phyloP scores from a whole-genome alignment of 169 alveolate genomes.

The Blepharisma undulans region DNA sequence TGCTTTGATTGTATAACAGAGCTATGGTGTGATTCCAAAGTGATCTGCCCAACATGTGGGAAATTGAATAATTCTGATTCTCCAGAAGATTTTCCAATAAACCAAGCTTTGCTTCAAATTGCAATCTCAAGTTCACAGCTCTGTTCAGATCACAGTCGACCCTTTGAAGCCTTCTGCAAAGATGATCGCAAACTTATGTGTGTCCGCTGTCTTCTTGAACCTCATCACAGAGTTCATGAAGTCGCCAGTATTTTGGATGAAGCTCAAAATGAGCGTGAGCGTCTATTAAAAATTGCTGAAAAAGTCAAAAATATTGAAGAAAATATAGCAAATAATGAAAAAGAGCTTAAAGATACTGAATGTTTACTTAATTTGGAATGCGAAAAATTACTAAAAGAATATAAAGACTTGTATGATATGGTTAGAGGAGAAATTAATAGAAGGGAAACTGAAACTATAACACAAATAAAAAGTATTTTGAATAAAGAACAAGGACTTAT shows the following conservation, averaged over 20 bases:
- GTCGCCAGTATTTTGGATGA: background rate
- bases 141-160: background rate
- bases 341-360: background rate
- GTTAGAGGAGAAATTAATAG: background rate
- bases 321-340: background rate
- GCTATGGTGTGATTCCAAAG: background rate
- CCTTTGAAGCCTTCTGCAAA: conserved; percentile 13
- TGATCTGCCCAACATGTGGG: conserved; percentile 7
- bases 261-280: background rate
- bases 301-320: background rate
- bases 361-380: background rate
- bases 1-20: conserved; percentile 9
- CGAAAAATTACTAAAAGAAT: background rate
- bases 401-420: background rate
- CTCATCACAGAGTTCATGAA: conserved; percentile 21
- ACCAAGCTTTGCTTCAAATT: background rate
- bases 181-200: background rate
- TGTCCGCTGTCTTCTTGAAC: background rate
- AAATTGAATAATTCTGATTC: background rate
- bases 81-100: conserved; percentile 2
- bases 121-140: background rate
- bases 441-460: background rate
- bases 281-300: background rate
- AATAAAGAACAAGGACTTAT: background rate
- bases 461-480: background rate